A percentile compares a stretch with the other conserved stretches of the same genome.
These are phyloP conservation scores for Aspergillus neoniger DNA, from an alignment of 2,329 filamentous ascomycete species.

Conservation along the genomic window DNA sequence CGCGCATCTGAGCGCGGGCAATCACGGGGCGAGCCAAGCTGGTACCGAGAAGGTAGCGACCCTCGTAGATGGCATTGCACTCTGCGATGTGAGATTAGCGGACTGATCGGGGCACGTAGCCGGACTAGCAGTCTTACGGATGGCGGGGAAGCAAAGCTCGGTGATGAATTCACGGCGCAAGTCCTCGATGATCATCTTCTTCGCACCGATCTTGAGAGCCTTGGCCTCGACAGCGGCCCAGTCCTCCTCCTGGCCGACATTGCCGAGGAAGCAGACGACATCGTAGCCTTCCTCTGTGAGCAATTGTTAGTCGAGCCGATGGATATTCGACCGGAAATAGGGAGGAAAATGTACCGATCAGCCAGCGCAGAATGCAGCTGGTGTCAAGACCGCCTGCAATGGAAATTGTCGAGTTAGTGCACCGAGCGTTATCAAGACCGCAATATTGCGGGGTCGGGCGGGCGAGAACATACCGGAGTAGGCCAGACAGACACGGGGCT, in stretches of 20 bases:
- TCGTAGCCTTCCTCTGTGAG: slow-evolving; percentile 19
- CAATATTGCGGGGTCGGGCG: not conserved
- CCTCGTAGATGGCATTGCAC: slow-evolving; percentile 67
- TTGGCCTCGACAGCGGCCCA: slow-evolving; percentile 72
- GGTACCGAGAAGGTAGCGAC: slow-evolving; percentile 61
- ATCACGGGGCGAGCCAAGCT: slow-evolving; percentile 51
- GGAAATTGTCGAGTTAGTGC: slow-evolving; percentile 8
- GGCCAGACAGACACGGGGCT: slow-evolving; percentile 24
- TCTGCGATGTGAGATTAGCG: slow-evolving; percentile 10
- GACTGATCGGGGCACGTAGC: not conserved
- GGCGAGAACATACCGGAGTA: slow-evolving; percentile 25
- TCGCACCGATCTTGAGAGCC: slow-evolving; percentile 68
- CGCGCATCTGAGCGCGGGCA: slow-evolving; percentile 47
- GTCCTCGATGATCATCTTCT: slow-evolving; percentile 64
- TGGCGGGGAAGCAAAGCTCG: slow-evolving; percentile 75
- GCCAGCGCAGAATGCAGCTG: slow-evolving; percentile 33
- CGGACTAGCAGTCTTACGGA: slow-evolving; percentile 40
- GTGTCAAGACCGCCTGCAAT: slow-evolving; percentile 47
- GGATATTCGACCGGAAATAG: not conserved
- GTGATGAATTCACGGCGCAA: slow-evolving; percentile 75
- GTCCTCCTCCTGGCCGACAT: slow-evolving; percentile 77
- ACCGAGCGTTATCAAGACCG: not conserved
- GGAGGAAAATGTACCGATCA: slow-evolving; percentile 13
- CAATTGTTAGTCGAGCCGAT: slow-evolving; percentile 5
- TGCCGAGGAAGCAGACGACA: slow-evolving; percentile 47